Evolutionary conservation across 352 stramenopile species (phyloP).

Genomic region (Pythium brassicae): DNA sequence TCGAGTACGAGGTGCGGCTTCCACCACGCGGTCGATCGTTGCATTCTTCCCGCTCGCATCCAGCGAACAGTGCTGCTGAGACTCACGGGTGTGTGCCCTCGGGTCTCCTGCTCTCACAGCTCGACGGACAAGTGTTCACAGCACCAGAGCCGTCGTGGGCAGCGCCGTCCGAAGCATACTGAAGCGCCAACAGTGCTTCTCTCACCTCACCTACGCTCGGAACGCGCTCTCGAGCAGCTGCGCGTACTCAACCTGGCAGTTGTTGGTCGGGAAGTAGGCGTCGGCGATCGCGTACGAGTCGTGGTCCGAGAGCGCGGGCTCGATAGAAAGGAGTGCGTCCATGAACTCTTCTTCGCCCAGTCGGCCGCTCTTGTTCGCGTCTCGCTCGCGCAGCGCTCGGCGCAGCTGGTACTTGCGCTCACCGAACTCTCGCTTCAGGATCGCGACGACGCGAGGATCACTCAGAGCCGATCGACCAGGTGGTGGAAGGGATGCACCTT

Average conservation of each 20-base stretch:
- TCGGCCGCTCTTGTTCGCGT: conserved; percentile 46
- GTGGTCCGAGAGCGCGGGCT: conserved; percentile 58
- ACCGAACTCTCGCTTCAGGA: conserved; percentile 55
- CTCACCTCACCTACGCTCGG: conserved; percentile 12
- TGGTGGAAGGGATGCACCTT: background rate
- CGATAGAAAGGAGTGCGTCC: conserved; percentile 53
- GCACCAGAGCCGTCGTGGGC: conserved; percentile 64
- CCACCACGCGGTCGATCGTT: background rate
- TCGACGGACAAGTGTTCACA: conserved; percentile 61
- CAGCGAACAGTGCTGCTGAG: too few relatives aligned
- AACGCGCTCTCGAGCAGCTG: conserved; percentile 69
- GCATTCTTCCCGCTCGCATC: background rate
- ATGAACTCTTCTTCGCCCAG: conserved; percentile 77
- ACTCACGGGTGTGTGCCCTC: conserved; percentile 16
- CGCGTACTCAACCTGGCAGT: conserved; percentile 61
- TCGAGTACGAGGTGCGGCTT: conserved; percentile 80
- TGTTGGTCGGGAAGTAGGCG: conserved; percentile 72
- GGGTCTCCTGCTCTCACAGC: conserved; percentile 23
- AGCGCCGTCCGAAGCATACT: conserved; percentile 36
- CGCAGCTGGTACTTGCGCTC: conserved; percentile 66
- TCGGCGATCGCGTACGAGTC: conserved; percentile 72
- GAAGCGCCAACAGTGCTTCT: background rate
- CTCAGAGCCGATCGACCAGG: background rate
- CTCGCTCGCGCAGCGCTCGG: conserved; percentile 54
- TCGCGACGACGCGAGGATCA: conserved; percentile 28